Percentiles rank a stretch among this genome's conserved stretches.
Conservation (phyloP, 495 filamentous ascomycete species). For the Aspergillus sclerotioniger region DNA sequence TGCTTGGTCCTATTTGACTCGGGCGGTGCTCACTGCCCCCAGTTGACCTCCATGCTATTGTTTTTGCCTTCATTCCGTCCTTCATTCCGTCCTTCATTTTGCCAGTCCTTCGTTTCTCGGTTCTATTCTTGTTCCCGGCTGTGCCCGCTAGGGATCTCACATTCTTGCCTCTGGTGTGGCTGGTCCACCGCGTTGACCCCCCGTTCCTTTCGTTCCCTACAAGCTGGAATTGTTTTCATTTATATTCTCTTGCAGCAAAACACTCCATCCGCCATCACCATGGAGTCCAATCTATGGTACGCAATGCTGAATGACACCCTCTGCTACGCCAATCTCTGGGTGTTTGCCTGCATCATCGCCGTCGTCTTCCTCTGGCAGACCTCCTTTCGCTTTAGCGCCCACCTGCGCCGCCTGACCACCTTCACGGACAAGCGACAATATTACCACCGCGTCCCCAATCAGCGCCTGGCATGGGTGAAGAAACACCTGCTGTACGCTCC, state of each 20-base stretch:
- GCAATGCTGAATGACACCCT: not conserved
- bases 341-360: not conserved
- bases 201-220: not conserved
- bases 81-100: not conserved
- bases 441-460: not conserved
- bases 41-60: not conserved
- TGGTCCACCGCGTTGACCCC: no score
- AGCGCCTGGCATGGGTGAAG: not conserved
- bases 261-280: not conserved
- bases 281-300: constrained; percentile 1
- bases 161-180: no score
- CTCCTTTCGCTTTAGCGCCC: not conserved
- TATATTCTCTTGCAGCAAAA: not conserved
- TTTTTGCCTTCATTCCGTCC: not conserved
- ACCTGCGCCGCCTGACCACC: constrained; percentile 2
- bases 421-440: not conserved
- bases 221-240: not conserved
- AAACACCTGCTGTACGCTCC: constrained; percentile 67
- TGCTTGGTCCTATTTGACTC: no score
- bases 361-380: constrained; percentile 1
- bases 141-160: no score
- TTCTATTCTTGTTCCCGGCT: not conserved
- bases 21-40: not conserved
- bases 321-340: not conserved
- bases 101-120: not conserved